phyloP scores from a whole-genome alignment of 1,284 basidiomycete genomes.

The Heliocybe sulcata region DNA sequence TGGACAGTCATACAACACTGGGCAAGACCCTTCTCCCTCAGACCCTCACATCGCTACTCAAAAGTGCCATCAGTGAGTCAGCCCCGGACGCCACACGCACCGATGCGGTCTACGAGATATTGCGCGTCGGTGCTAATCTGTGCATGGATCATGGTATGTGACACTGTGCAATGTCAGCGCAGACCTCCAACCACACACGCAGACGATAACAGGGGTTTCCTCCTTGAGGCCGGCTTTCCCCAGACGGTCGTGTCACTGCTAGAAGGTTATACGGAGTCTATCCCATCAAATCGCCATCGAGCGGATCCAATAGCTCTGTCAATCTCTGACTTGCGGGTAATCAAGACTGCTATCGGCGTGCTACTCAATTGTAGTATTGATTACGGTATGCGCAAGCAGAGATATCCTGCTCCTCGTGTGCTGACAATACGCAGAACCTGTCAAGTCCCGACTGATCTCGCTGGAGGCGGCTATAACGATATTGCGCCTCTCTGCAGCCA shows the following conservation, averaged over 20 bases:
- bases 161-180: constrained; percentile 12
- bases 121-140: constrained; percentile 71
- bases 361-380: constrained; percentile 75
- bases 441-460: constrained; percentile 59
- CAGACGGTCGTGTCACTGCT: constrained; percentile 59
- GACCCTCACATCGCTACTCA: constrained; percentile 53
- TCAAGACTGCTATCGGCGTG: constrained; percentile 75
- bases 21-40: constrained; percentile 58
- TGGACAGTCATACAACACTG: constrained; percentile 63
- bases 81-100: constrained; percentile 38
- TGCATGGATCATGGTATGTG: constrained; percentile 72
- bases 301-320: constrained; percentile 41
- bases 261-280: constrained; percentile 56
- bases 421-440: constrained; percentile 53
- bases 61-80: constrained; percentile 41
- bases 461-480: constrained; percentile 61
- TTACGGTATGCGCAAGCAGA: constrained; percentile 44
- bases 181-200: constrained; percentile 9
- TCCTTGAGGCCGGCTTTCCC: constrained; percentile 64
- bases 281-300: constrained; percentile 31
- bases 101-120: constrained; percentile 52
- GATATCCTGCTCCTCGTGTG: background rate
- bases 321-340: constrained; percentile 58
- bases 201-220: constrained; percentile 59
- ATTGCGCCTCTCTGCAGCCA: constrained; percentile 55